A percentile compares a stretch with the other conserved stretches of the same genome.
Conservation (phyloP, 1,139 yeast species). For the Geotrichum cucujoidarum region DNA sequence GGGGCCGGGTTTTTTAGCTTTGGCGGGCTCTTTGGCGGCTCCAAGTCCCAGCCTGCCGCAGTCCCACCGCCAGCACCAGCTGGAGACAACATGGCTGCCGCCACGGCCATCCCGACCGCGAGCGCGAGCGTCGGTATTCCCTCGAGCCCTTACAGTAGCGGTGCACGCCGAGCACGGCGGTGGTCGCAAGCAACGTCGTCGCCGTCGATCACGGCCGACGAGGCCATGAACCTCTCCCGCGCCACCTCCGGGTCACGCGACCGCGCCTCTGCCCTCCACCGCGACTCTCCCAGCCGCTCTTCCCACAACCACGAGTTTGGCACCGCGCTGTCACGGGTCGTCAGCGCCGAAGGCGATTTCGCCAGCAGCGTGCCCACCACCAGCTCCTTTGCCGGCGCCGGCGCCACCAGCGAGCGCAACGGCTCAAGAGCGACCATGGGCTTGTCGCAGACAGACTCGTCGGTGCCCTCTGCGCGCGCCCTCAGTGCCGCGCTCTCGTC, state of each 20-base stretch:
- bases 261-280: not conserved
- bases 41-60: not conserved
- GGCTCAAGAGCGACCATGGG: not conserved
- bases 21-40: not conserved
- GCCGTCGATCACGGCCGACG: constrained; percentile 33
- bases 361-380: not conserved
- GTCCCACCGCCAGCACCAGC: not conserved
- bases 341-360: constrained; percentile 6
- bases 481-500: not conserved
- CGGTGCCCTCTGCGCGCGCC: not conserved
- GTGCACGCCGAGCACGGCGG: constrained; percentile 14
- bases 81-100: no score
- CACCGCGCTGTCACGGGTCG: constrained; percentile 6
- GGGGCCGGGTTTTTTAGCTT: not conserved
- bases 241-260: constrained; percentile 23
- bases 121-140: no score
- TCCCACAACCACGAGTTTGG: not conserved
- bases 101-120: no score
- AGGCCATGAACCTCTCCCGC: constrained; percentile 38
- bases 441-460: not conserved
- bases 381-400: not conserved
- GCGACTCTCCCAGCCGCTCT: no score
- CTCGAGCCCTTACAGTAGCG: not conserved
- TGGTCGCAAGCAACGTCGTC: constrained; percentile 23
- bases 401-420: not conserved